These are phyloP conservation scores for Epichloe coenophiala DNA, from an alignment of 2,329 filamentous ascomycete genomes.

Conservation along the genomic window DNA sequence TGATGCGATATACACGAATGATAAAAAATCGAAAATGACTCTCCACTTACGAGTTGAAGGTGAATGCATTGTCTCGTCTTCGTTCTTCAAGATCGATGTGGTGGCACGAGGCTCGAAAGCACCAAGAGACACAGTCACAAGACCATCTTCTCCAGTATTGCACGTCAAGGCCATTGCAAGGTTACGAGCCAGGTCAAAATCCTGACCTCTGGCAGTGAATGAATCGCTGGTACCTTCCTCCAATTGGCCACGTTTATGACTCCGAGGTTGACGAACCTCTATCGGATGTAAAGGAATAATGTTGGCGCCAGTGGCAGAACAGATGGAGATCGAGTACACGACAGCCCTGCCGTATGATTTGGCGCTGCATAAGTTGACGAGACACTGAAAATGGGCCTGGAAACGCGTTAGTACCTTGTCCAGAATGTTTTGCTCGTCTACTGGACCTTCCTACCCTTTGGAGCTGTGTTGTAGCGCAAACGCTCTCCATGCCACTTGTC, in stretches of 20 bases:
- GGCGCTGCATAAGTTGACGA: constrained; percentile 15
- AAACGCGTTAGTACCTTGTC: constrained; percentile 4
- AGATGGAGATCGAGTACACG: constrained; percentile 14
- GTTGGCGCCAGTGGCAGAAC: constrained; percentile 13
- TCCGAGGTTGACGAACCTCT: constrained; percentile 9
- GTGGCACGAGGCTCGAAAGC: constrained; percentile 7
- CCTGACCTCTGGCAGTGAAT: not conserved
- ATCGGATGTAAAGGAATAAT: constrained; percentile 19
- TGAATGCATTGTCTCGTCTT: not conserved
- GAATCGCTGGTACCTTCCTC: not conserved
- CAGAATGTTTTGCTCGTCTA: not conserved
- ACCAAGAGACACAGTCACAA: constrained; percentile 16
- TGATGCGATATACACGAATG: not conserved
- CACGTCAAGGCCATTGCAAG: constrained; percentile 16
- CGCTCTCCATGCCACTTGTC: constrained; percentile 6
- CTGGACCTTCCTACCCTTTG: constrained; percentile 2
- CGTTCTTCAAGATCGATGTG: constrained; percentile 2
- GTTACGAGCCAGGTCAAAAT: constrained; percentile 9
- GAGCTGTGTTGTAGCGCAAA: constrained; percentile 7
- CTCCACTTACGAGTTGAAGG: not conserved
- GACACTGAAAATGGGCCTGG: constrained; percentile 20
- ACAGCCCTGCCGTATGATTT: constrained; percentile 18
- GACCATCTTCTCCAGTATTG: constrained; percentile 18
- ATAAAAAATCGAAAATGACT: not conserved
- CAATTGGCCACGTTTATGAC: constrained; percentile 1